These are phyloP conservation scores for Solidago caesia DNA, from an alignment of 129 eudicot genomes.

Conservation along the genomic window DNA sequence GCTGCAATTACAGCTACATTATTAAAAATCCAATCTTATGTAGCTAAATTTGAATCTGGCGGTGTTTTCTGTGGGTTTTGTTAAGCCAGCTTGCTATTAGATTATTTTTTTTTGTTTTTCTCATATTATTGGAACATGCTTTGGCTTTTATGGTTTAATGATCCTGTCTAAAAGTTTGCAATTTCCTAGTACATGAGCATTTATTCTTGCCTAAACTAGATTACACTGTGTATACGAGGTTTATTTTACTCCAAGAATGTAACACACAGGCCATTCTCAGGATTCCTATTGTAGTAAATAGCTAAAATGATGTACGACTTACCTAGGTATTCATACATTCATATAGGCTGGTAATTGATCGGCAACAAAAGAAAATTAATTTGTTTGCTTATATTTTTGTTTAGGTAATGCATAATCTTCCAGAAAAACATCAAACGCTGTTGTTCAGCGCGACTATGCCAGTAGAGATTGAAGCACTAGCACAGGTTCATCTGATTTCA, in stretches of 20 bases:
- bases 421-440: conserved; percentile 73
- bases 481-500: conserved; percentile 52
- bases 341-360: conserved; percentile 5
- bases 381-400: not conserved
- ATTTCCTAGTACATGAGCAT: not conserved
- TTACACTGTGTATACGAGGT: too few species aligned
- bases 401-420: conserved; percentile 83
- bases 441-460: conserved; percentile 93
- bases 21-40: not conserved
- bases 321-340: not conserved
- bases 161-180: not conserved
- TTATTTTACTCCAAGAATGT: too few species aligned
- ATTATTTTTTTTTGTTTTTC: not conserved
- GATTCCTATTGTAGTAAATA: not conserved
- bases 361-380: not conserved
- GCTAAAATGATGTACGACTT: conserved; percentile 1
- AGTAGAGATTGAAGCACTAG: conserved; percentile 82
- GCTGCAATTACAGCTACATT: not conserved
- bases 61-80: not conserved
- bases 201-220: too few species aligned
- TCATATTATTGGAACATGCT: not conserved
- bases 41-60: not conserved
- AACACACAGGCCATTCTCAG: too few species aligned
- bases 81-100: not conserved
- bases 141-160: not conserved